A percentile compares a stretch with the other conserved stretches of the same genome.
phyloP scores from a whole-genome alignment of 805 yeast species.

The Isabelozyma pseudorhagii region DNA sequence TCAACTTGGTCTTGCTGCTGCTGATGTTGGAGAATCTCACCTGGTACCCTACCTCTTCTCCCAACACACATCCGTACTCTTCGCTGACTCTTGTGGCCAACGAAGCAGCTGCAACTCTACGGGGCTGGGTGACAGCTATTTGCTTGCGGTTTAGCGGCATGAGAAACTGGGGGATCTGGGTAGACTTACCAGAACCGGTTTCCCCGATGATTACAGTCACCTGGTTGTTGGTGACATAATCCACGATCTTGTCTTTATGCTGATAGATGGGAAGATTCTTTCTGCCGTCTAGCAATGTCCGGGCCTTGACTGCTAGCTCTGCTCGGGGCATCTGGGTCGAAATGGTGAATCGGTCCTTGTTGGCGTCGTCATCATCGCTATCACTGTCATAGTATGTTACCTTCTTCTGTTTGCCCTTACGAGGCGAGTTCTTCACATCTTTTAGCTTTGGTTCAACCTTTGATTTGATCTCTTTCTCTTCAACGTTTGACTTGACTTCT shows the following conservation, averaged over 20 bases:
- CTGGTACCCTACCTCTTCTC: conserved; percentile 85
- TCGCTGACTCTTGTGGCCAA: conserved; percentile 90
- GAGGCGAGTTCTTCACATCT: background rate
- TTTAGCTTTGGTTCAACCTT: background rate
- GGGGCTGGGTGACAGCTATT: conserved; percentile 94
- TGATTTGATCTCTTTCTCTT: background rate
- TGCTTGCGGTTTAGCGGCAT: conserved; percentile 50
- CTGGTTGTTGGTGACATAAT: conserved; percentile 50
- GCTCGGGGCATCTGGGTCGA: conserved; percentile 1
- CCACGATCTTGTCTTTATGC: conserved; percentile 61
- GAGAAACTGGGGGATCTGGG: conserved; percentile 93
- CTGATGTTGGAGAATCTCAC: conserved; percentile 84
- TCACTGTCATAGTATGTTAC: conserved; percentile 26
- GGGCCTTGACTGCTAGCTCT: conserved; percentile 38
- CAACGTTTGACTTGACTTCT: background rate
- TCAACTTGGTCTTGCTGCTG: conserved; percentile 59
- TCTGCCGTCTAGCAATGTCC: conserved; percentile 48
- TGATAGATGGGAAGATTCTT: conserved; percentile 71
- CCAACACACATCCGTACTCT: conserved; percentile 75
- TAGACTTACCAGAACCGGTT: conserved; percentile 97
- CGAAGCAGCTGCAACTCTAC: conserved; percentile 96
- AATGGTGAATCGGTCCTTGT: background rate
- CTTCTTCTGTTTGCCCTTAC: conserved; percentile 2
- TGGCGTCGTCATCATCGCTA: conserved; percentile 14
- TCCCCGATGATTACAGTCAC: conserved; percentile 90